These are phyloP conservation scores for Strobilomyces confusus DNA, from an alignment of 768 basidiomycete genomes.

Conservation along the genomic window DNA sequence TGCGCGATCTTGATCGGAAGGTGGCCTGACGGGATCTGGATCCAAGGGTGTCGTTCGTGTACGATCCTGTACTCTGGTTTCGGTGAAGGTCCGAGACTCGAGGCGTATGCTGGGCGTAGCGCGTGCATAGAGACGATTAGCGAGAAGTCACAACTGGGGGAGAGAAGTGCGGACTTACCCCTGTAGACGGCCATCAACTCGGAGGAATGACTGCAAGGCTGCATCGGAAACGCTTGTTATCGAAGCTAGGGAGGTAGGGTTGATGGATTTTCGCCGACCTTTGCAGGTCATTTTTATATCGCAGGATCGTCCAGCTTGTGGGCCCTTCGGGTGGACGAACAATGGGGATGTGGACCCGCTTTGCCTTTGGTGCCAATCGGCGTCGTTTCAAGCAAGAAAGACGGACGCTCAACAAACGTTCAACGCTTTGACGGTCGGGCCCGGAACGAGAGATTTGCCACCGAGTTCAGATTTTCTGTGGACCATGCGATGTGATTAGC, in stretches of 20 bases:
- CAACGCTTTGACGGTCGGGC: background rate
- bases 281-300: conserved; percentile 6
- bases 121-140: background rate
- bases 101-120: conserved; percentile 14
- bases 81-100: background rate
- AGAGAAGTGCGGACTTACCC: background rate
- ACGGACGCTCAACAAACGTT: background rate
- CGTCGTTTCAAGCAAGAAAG: too few relatives aligned
- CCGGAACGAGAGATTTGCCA: background rate
- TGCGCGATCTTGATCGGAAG: conserved; percentile 17
- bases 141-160: too few relatives aligned
- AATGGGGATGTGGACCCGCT: background rate
- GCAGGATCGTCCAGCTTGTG: background rate
- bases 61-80: conserved; percentile 8
- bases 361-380: background rate
- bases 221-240: conserved; percentile 1
- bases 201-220: background rate
- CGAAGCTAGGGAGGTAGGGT: background rate
- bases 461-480: background rate
- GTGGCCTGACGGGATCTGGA: conserved; percentile 11
- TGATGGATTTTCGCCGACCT: conserved; percentile 4
- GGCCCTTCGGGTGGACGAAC: background rate
- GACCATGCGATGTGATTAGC: background rate
- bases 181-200: conserved; percentile 8
- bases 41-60: background rate